These are phyloP conservation scores for Sarocladiaceae sp. DNA, from an alignment of 2,329 filamentous ascomycete species.

Conservation along the genomic window DNA sequence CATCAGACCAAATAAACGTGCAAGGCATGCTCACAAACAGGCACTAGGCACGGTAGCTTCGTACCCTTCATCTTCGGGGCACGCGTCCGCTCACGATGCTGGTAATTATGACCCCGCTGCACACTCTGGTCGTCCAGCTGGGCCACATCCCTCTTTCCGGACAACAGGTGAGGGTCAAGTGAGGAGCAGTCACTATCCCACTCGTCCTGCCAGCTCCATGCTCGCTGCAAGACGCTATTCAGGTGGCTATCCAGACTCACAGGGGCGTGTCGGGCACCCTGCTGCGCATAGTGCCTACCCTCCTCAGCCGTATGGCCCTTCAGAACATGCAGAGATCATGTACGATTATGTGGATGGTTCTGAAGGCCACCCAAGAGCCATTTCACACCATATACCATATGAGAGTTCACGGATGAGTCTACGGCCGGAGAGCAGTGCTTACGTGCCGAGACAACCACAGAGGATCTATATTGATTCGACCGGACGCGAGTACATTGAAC, in stretches of 20 bases:
- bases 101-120: neutral
- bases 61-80: neutral
- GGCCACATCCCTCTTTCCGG: neutral
- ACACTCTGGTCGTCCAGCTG: neutral
- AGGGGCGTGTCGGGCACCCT: neutral
- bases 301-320: neutral
- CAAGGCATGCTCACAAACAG: conserved; percentile 42
- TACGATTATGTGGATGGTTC: conserved; percentile 23
- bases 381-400: neutral
- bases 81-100: neutral
- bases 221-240: neutral
- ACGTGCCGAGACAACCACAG: conserved; percentile 51
- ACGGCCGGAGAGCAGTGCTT: conserved; percentile 44
- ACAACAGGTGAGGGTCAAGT: neutral
- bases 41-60: neutral
- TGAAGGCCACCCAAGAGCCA: neutral
- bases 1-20: conserved; percentile 52
- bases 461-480: conserved; percentile 78
- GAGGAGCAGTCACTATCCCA: neutral
- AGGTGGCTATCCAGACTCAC: neutral
- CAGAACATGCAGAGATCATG: neutral
- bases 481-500: conserved; percentile 72
- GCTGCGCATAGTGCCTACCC: neutral
- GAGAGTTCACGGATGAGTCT: conserved; percentile 37
- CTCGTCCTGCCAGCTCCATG: neutral